Evolutionary conservation across 345 rosid species (phyloP).

Genomic region (Jatropha curcas): DNA sequence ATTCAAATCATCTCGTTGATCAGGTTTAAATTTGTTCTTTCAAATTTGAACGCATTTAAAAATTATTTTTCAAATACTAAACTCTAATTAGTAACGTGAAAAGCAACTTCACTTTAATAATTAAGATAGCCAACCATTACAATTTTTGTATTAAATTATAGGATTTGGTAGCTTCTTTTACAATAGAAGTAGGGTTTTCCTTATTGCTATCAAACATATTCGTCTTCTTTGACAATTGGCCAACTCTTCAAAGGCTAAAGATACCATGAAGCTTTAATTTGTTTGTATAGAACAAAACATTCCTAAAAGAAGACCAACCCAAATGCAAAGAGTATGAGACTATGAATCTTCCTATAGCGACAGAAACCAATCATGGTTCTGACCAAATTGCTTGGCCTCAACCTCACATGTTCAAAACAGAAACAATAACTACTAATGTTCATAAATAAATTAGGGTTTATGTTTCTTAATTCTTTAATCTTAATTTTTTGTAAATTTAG

Average conservation of each 20-base stretch:
- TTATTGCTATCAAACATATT: not conserved
- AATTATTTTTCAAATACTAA: no score
- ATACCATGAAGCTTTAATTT: not conserved
- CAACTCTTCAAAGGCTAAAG: not conserved
- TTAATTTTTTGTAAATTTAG: no score
- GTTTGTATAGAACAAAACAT: conserved; percentile 10
- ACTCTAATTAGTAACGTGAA: no score
- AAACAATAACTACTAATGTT: conserved; percentile 9
- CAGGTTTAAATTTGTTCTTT: no score
- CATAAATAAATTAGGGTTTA: not conserved
- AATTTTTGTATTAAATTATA: no score
- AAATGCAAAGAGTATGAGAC: conserved; percentile 1
- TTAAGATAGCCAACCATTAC: no score
- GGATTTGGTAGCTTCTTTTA: no score
- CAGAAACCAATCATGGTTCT: conserved; percentile 31
- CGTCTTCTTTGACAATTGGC: not conserved
- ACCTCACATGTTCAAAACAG: conserved; percentile 20
- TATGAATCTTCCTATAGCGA: conserved; percentile 30
- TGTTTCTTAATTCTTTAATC: not conserved
- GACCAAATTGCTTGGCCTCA: conserved; percentile 28
- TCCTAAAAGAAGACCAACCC: conserved; percentile 1
- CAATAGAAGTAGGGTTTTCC: not conserved
- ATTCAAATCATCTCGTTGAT: no score
- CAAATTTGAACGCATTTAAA: no score
- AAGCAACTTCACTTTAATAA: no score